These are phyloP conservation scores for Opeltia flavorubescens DNA, from an alignment of 495 filamentous ascomycete species.

Conservation along the genomic window DNA sequence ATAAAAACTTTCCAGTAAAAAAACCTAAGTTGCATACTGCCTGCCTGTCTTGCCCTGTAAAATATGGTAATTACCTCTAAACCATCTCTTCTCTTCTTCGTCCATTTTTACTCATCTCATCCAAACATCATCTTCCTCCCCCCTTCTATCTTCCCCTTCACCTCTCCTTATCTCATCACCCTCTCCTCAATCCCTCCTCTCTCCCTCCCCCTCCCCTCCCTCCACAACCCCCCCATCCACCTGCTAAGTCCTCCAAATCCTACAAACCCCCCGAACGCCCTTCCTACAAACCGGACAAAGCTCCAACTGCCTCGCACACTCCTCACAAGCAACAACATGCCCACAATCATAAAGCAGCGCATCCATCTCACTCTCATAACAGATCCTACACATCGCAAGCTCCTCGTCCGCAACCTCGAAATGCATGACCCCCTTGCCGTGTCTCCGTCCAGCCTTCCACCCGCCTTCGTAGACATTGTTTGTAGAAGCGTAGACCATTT, in stretches of 20 bases:
- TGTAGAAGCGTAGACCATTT: conserved; percentile 40
- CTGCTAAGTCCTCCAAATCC: conserved; percentile 40
- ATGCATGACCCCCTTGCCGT: conserved; percentile 48
- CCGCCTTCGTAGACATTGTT: conserved; percentile 52
- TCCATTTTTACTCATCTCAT: no score
- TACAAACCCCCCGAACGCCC: conserved; percentile 41
- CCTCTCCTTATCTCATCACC: no score
- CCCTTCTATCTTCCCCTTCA: no score
- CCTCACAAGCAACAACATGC: conserved; percentile 49
- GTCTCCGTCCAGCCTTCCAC: conserved; percentile 46
- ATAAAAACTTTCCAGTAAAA: no score
- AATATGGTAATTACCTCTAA: no score
- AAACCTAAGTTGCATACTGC: no score
- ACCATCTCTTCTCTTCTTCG: no score
- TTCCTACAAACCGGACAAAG: conserved; percentile 51
- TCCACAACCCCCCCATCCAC: conserved; percentile 10
- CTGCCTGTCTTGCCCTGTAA: no score
- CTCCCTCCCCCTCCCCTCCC: background rate
- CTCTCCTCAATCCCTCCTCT: no score
- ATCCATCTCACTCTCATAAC: conserved; percentile 48
- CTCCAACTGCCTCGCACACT: conserved; percentile 48
- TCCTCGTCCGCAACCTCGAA: conserved; percentile 52
- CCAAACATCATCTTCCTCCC: no score
- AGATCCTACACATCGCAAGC: conserved; percentile 47
- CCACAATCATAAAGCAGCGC: conserved; percentile 53